A percentile compares a stretch with the other conserved stretches of the same genome.
These are phyloP conservation scores for Alternaria sp. DNA, from an alignment of 2,329 filamentous ascomycete genomes.

Conservation along the genomic window DNA sequence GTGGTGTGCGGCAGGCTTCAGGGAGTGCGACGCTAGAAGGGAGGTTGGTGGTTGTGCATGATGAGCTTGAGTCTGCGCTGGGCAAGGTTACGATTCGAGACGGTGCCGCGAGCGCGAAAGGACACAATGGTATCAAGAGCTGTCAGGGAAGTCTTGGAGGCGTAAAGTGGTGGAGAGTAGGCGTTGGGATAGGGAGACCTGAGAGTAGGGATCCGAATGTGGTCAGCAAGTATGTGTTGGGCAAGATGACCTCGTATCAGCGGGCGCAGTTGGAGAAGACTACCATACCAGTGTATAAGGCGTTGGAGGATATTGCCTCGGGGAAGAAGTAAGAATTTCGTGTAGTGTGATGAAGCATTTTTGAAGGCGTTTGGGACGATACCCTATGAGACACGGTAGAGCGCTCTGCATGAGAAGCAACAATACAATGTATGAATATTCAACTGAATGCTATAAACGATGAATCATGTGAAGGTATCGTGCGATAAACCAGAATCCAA, in stretches of 20 bases:
- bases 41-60: slow-evolving; percentile 79
- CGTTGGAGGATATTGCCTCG: slow-evolving; percentile 59
- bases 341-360: slow-evolving; percentile 8
- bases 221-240: slow-evolving; percentile 80
- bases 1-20: slow-evolving; percentile 7
- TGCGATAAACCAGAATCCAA: slow-evolving; percentile 23
- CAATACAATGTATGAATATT: slow-evolving; percentile 12
- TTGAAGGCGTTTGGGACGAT: slow-evolving; percentile 14
- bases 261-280: slow-evolving; percentile 54
- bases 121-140: slow-evolving; percentile 57
- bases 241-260: slow-evolving; percentile 61
- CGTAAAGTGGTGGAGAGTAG: slow-evolving; percentile 65
- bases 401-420: slow-evolving; percentile 1
- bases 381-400: slow-evolving; percentile 8
- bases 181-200: slow-evolving; percentile 88
- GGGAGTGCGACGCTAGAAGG: slow-evolving; percentile 38
- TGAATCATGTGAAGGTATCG: slow-evolving; percentile 27
- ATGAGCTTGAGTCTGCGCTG: slow-evolving; percentile 78
- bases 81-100: slow-evolving; percentile 70
- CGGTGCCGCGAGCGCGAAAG: slow-evolving; percentile 58
- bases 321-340: slow-evolving; percentile 27
- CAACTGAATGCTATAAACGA: slow-evolving; percentile 3
- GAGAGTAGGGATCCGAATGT: slow-evolving; percentile 67
- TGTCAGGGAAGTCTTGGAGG: slow-evolving; percentile 36
- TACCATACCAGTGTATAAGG: slow-evolving; percentile 57